Base-by-base conservation (phyloP, 257 asterid genomes). In the Penstemon newberryi region DNA sequence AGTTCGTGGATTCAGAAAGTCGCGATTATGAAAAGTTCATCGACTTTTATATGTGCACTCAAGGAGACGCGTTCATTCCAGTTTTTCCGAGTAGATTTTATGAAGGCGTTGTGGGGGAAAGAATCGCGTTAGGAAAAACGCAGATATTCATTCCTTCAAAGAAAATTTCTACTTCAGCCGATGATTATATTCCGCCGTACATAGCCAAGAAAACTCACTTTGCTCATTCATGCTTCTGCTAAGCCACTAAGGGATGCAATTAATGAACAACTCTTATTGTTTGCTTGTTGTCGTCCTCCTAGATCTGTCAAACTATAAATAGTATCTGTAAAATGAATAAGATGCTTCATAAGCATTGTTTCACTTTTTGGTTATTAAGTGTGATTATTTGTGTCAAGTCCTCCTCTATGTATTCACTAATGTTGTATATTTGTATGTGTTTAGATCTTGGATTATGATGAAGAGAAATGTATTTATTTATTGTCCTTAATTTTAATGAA, bases 151-250 rank as follows among this genome's bases (percentile, higher is more conserved):
- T 80, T 60, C 91, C 86, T 1, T 25, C 78, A 1, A 70, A 69
- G 57, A 85, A 67, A 54, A 18, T 67, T 49, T 56, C 90, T 11
- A 25, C 54, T 37, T 41, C 69, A 19, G 66, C 73, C 9, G 13
- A 5, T 0, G 70, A 78, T 15, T 66, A 78, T 69, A 45, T 78
- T 13, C 77, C 89, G 3, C 76, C 82, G 2, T 76, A 64, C 46
- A 75, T 87, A 50, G 63, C 81, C 5, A 70, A 74, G 56, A 83
- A 71, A 63, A 85, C 50, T 50, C 92, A 81, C 44, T 66, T 73
- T 68, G 89, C 85, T 0, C 83, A 81, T 67, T 72, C 91, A 1
- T 85, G 95, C 65, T 83, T 85, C 59, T 87, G 95, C 47, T 82
- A 25, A 13, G 1, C 59, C 85, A 92, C 47, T 82, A 25, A 13